Base-by-base conservation (phyloP, 192 early-diverging fungal genomes). In the Oehlia diaphana region DNA sequence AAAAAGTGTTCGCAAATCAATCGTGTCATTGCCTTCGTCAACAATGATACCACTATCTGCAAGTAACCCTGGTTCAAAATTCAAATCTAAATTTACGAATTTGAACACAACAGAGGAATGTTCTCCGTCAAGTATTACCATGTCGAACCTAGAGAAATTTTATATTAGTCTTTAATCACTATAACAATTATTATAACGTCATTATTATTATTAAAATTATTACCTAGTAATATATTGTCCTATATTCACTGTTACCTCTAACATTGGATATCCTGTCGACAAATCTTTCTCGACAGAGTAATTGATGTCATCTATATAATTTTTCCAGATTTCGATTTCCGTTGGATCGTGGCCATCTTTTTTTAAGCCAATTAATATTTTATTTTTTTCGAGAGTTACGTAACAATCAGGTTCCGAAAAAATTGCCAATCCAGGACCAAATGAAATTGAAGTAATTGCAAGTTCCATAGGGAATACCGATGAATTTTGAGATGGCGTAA, bases 301-400 rank as follows among this genome's bases (percentile, higher is more conserved):
- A 49, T 81, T 77, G 19, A 82, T 80, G 3, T 64, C 64, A 31
- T 85, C 82, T 14, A 85, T 85, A 37, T 71, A 79, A 64, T 85
- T 82, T 68, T 85, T 85, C 82, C 82, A 79, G 10, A 85, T 81
- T 80, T 85, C 84, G 37, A 85, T 83, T 35, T 65, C 72, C 4
- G 84, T 83, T 33, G 65, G 74, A 69, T 85, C 84, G 23, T 71
- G 71, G 0, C 77, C 79, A 50, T 64, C 82, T 53, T 82, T 80
- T 14, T 58, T 66, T 33, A 85, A 81, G 68, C 80, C 80, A 50
- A 85, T 83, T 50, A 78, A 81, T 35, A 85, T 81, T 31, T 80
- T 81, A 67, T 83, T 80, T 71, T 85, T 80, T 61, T 69, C 77
- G 3, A 85, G 77, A 16, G 72, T 69, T 47, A 82, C 82, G 9